Base-by-base conservation (phyloP, 306 rosid species). In the Lathyrus sativus region DNA sequence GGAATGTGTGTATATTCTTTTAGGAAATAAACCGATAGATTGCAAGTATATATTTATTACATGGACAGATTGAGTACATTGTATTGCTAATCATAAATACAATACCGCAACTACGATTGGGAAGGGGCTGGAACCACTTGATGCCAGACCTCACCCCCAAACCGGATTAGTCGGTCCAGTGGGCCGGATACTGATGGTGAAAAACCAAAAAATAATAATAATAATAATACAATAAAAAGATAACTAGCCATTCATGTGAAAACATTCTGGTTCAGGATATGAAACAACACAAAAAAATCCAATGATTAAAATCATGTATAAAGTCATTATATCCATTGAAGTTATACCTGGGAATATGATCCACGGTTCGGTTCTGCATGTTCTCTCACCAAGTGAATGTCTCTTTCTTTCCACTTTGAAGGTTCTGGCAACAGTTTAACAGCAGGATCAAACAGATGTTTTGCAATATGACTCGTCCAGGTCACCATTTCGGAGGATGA, bases 391-490 rank as follows among this genome's bases (percentile, higher is more conserved):
- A 72, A 68, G 59, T 83, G 62, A 41, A 57, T 80, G 57, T 86
- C 84, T 83, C 85, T 86, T 76, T 83, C 74, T 70, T 82, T 78
- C 95, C 84, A 86, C 76, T 79, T 77, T 50, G 89, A 85, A 70
- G 89, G 78, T 78, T 70, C 85, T 13, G 86, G 91, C 45, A 81
- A 69, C 13, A 31, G 70, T 57, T 72, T 82, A 71, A 64, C 42
- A 64, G 85, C 78, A 79, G 83, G 84, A 82, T 74, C 83, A 10
- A 26, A 70, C 17, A 86, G 86, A 70, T 67, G 69, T 77, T 68
- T 86, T 24, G 96, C 97, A 38, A 56, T 9, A 64, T 68, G 77
- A 49, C 33, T 80, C 50, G 81, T 72, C 98, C 98, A 93, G 59
- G 80, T 81, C 77, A 93, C 74, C 93, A 88, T 80, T 73, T 80